phyloP scores from a whole-genome alignment of 2,329 filamentous ascomycete genomes.

The Clonostachys rhizophaga region DNA sequence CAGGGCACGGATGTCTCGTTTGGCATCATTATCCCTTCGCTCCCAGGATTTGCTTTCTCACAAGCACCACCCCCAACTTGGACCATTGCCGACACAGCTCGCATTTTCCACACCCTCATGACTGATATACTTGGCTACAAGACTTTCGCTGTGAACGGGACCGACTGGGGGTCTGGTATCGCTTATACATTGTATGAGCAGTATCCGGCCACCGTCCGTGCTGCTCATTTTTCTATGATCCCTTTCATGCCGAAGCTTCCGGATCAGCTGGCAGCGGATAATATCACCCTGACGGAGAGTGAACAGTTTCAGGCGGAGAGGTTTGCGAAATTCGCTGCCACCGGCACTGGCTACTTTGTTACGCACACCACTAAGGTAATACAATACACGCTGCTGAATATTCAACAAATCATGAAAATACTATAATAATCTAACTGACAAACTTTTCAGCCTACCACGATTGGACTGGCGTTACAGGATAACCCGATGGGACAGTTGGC shows the following conservation, averaged over 20 bases:
- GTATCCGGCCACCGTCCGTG: background rate
- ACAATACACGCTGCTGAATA: background rate
- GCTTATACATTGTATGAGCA: constrained; percentile 3
- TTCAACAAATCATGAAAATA: background rate
- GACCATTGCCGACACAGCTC: constrained; percentile 26
- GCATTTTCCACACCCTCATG: constrained; percentile 29
- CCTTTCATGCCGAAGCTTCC: background rate
- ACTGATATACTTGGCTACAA: constrained; percentile 27
- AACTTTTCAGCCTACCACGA: constrained; percentile 25
- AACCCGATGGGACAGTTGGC: constrained; percentile 35
- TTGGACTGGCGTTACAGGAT: constrained; percentile 32
- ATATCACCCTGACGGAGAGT: background rate
- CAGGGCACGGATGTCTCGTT: constrained; percentile 24
- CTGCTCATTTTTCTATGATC: background rate
- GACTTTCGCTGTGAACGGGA: constrained; percentile 10
- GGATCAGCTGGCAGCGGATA: background rate
- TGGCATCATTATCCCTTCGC: constrained; percentile 37
- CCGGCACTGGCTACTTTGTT: constrained; percentile 5
- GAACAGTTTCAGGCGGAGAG: background rate
- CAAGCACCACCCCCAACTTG: constrained; percentile 17
- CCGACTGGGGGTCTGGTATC: constrained; percentile 7
- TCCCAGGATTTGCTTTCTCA: constrained; percentile 39
- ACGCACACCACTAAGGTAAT: constrained; percentile 6
- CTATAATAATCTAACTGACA: background rate
- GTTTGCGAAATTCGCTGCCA: background rate